Evolutionary conservation across 208 protist genomes (phyloP).

Genomic region (Novymonas esmeraldas): DNA sequence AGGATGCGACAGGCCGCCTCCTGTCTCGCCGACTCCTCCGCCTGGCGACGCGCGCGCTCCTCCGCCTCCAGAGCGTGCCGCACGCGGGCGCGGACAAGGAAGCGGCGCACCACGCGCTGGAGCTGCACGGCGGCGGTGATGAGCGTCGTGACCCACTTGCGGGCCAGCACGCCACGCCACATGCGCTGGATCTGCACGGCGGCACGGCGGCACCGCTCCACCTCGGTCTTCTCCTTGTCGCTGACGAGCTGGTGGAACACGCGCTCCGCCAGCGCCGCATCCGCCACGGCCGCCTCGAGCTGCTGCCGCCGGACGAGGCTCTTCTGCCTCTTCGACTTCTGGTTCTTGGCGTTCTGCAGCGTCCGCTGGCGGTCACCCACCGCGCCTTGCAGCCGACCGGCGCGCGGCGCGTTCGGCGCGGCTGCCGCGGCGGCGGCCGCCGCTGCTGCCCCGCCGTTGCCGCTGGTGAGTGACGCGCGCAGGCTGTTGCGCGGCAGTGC

Average conservation of each 20-base stretch:
- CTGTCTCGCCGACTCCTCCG: slow-evolving; percentile 44
- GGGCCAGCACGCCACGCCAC: slow-evolving; percentile 78
- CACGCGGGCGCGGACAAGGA: slow-evolving; percentile 49
- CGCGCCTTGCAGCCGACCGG: slow-evolving; percentile 10
- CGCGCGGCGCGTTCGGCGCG: slow-evolving; percentile 11
- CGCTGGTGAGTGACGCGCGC: neutral
- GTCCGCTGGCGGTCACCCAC: slow-evolving; percentile 23
- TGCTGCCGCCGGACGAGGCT: slow-evolving; percentile 36
- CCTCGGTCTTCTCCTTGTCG: slow-evolving; percentile 70
- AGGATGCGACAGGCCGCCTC: slow-evolving; percentile 55
- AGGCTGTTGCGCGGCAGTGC: neutral
- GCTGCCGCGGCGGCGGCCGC: neutral
- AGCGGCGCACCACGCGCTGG: slow-evolving; percentile 62
- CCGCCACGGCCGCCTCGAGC: slow-evolving; percentile 50
- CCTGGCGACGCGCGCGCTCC: slow-evolving; percentile 32
- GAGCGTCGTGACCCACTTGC: slow-evolving; percentile 56
- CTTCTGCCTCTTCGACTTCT: slow-evolving; percentile 28
- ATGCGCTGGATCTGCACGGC: slow-evolving; percentile 73
- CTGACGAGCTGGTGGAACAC: slow-evolving; percentile 75
- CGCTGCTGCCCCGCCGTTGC: neutral
- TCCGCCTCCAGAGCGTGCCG: slow-evolving; percentile 42
- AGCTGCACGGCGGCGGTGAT: slow-evolving; percentile 49
- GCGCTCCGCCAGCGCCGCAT: slow-evolving; percentile 59
- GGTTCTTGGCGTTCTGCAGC: slow-evolving; percentile 20
- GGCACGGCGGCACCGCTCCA: slow-evolving; percentile 54